Base-by-base conservation (phyloP, 768 basidiomycete species). In the Termitomyces sp. region DNA sequence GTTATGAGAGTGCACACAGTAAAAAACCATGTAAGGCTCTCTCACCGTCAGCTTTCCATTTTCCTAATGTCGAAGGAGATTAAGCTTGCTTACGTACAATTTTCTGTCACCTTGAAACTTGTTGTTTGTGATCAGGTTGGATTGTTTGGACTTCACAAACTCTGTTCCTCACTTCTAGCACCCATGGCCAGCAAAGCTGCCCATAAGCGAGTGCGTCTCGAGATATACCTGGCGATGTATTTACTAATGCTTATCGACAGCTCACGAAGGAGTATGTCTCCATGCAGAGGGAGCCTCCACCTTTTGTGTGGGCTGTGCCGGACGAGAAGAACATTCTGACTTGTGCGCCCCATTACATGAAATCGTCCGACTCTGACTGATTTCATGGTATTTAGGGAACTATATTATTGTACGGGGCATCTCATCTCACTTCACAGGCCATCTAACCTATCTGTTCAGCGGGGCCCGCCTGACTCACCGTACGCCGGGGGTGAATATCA, bases 281-380 rank as follows among this genome's bases (percentile, higher is more conserved):
- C 49, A 96, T 98, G 91, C 93, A 96, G 74, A 88, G 75, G 67
- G 87, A 90, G 59, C 93, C 96, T 14, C 96, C 96, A 1, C 96
- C 96, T 58, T 98, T 94, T 71, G 87, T 98, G 21, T 95, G 91
- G 88, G 95, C 96, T 40, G 81, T 81, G 31, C 96, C 96, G 14
- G 94, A 97, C 65, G 96, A 98, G 81, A 94, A 94, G 85, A 96
- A 98, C 71, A 95, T 98, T 64, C 71, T 98, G 50, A 94, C 83
- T 54, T 98, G 94, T 97, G 69, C 72, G 94, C 79, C 17, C 15
- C 48, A 4, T 37, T 49, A 30, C 30, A 35, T 11, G 40, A 15
- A 38, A 52, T 30, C 37, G 21, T 51, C 17, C 28, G 26, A 53
- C 5, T 30, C 30, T 21, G 35, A 54, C 55, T 38, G 31, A 57